These are phyloP conservation scores for Trichocladium uniseriatum DNA, from an alignment of 495 filamentous ascomycete species.

Conservation along the genomic window DNA sequence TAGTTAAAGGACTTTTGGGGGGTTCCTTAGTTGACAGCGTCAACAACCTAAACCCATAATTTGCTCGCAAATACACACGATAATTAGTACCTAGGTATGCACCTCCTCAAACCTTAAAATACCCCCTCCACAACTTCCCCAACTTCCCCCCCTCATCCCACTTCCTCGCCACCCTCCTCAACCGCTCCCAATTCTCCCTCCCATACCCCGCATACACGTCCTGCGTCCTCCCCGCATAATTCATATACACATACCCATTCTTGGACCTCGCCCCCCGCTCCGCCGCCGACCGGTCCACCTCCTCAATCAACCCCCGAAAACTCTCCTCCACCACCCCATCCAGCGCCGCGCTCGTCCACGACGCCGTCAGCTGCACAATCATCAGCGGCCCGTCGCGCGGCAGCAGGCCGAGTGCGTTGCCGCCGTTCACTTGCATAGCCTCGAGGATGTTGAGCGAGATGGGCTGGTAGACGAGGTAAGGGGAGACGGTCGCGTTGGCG, in stretches of 20 bases:
- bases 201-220: conserved; percentile 39
- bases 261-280: conserved; percentile 25
- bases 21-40: no score
- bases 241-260: conserved; percentile 51
- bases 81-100: no score
- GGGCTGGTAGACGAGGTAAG: conserved; percentile 15
- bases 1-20: no score
- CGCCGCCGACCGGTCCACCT: conserved; percentile 32
- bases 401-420: conserved; percentile 24
- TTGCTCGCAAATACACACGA: no score
- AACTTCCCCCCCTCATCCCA: conserved; percentile 38
- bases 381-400: conserved; percentile 18
- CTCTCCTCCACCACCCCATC: conserved; percentile 23
- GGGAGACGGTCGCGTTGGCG: conserved; percentile 5
- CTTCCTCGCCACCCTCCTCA: conserved; percentile 30
- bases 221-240: conserved; percentile 37
- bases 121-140: conserved; percentile 33
- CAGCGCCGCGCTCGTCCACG: conserved; percentile 10
- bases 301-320: conserved; percentile 22
- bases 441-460: conserved; percentile 18
- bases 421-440: conserved; percentile 24
- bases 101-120: conserved; percentile 33
- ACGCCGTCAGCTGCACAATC: conserved; percentile 14
- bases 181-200: conserved; percentile 21
- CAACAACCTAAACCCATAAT: no score